Conservation (phyloP, 2,329 filamentous ascomycete species). For the Aphanocladium album region DNA sequence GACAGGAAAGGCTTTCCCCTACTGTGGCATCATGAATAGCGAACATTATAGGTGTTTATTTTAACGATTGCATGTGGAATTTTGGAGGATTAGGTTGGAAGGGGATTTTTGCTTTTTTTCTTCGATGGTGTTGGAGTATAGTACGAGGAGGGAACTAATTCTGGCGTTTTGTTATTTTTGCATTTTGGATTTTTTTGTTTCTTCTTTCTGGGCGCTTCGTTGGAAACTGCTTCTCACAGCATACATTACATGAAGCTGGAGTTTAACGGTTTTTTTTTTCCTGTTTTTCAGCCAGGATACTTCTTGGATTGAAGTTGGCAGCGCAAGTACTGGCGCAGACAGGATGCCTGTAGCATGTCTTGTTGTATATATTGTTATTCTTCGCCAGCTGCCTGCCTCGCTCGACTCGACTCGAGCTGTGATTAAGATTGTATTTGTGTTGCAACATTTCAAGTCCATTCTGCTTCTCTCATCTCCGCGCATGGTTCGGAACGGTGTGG, state of each 20-base stretch:
- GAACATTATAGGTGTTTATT: slow-evolving; percentile 5
- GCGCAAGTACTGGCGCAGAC: neutral
- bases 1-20: neutral
- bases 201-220: slow-evolving; percentile 14
- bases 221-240: neutral
- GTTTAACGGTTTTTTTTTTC: neutral
- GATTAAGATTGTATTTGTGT: neutral
- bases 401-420: neutral
- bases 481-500: neutral
- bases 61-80: slow-evolving; percentile 8
- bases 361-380: slow-evolving; percentile 5
- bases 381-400: neutral
- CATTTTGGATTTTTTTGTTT: neutral
- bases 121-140: neutral
- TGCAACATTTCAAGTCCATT: neutral
- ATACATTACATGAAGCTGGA: neutral
- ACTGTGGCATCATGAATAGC: slow-evolving; percentile 6
- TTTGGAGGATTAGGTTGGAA: neutral
- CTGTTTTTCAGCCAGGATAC: neutral
- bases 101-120: neutral
- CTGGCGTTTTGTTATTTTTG: neutral
- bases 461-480: neutral
- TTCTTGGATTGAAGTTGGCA: neutral
- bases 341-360: neutral
- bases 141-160: neutral